phyloP scores from a whole-genome alignment of 2,329 filamentous ascomycete genomes.

The Cercospora sp. region DNA sequence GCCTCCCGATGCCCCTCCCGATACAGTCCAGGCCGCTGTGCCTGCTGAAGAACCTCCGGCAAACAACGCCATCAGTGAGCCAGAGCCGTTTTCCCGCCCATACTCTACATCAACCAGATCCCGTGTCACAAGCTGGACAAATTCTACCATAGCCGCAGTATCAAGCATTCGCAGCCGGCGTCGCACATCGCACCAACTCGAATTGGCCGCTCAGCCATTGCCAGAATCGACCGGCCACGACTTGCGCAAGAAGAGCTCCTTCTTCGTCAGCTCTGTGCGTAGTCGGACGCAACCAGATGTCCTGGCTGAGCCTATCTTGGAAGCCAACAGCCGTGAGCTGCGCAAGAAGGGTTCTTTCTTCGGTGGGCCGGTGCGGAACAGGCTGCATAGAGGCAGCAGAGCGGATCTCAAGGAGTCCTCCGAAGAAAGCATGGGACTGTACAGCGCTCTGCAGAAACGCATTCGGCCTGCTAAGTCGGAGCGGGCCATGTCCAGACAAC shows the following conservation, averaged over 20 bases:
- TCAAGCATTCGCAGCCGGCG: constrained; percentile 48
- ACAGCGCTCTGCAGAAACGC: constrained; percentile 56
- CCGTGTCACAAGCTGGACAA: constrained; percentile 72
- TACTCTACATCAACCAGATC: constrained; percentile 53
- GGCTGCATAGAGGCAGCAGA: constrained; percentile 34
- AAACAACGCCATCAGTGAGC: background rate
- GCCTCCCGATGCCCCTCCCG: background rate
- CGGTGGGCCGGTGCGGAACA: constrained; percentile 33
- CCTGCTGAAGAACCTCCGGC: background rate
- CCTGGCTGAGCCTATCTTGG: constrained; percentile 27
- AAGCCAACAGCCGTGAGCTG: constrained; percentile 25
- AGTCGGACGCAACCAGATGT: constrained; percentile 33
- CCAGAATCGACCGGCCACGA: constrained; percentile 24
- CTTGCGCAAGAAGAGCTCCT: constrained; percentile 35
- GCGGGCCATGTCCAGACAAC: constrained; percentile 8
- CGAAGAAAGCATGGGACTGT: constrained; percentile 60
- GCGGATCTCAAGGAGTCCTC: constrained; percentile 32
- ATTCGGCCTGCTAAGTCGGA: constrained; percentile 47
- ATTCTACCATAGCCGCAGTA: constrained; percentile 60
- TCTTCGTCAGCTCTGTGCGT: constrained; percentile 34
- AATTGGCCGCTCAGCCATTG: constrained; percentile 1
- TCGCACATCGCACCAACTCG: constrained; percentile 13
- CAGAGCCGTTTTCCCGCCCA: constrained; percentile 1
- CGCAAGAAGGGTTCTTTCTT: constrained; percentile 37
- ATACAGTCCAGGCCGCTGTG: background rate